phyloP scores from a whole-genome alignment of 331 rosid genomes.

The Malus hybrid region DNA sequence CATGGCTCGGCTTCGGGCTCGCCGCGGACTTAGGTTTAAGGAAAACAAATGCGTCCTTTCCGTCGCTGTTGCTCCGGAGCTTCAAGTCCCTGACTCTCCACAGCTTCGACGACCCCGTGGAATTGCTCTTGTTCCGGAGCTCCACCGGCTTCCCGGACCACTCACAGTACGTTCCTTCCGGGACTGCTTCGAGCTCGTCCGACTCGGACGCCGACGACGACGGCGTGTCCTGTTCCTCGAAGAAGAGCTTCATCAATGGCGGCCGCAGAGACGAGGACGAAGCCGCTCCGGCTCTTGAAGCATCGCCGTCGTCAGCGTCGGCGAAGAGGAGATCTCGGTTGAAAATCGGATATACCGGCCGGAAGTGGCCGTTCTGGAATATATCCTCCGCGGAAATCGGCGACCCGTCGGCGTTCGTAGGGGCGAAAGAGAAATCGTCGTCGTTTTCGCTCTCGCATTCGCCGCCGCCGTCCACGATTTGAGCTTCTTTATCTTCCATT shows the following conservation, averaged over 20 bases:
- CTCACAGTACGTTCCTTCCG: constrained; percentile 58
- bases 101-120: constrained; percentile 71
- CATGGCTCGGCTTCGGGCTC: constrained; percentile 10
- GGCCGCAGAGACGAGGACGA: constrained; percentile 16
- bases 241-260: constrained; percentile 50
- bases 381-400: constrained; percentile 62
- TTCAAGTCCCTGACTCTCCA: constrained; percentile 64
- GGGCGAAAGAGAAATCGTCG: constrained; percentile 55
- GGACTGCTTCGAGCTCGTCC: constrained; percentile 7
- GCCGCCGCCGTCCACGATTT: background rate
- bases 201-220: constrained; percentile 18
- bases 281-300: background rate
- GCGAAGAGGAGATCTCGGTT: constrained; percentile 42
- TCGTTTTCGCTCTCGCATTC: constrained; percentile 4
- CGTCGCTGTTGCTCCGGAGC: constrained; percentile 72
- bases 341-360: constrained; percentile 56
- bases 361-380: constrained; percentile 69
- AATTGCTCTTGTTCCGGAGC: constrained; percentile 57
- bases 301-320: constrained; percentile 21
- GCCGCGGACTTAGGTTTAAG: constrained; percentile 24
- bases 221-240: constrained; percentile 17
- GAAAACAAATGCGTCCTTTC: constrained; percentile 70
- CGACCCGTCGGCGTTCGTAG: constrained; percentile 39
- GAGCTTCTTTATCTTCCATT: background rate
- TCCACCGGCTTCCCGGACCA: constrained; percentile 44